Conservation (phyloP, 257 asterid species). For the Haberlea rhodopensis region DNA sequence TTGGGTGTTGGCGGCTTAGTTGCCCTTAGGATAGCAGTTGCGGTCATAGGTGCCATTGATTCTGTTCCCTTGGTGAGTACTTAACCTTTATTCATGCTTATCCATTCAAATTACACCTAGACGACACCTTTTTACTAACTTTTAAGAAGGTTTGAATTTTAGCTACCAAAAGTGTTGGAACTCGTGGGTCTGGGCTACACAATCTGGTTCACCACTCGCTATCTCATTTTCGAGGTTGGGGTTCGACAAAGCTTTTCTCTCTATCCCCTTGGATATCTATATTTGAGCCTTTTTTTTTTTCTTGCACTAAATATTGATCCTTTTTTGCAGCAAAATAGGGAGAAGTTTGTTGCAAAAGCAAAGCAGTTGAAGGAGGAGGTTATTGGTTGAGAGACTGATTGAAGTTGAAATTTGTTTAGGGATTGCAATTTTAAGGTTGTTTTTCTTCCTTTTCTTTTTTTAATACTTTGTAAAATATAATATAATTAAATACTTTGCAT, state of each 20-base stretch:
- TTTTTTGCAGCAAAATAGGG: slow-evolving; percentile 65
- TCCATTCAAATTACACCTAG: neutral
- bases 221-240: slow-evolving; percentile 69
- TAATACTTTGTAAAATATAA: too few species aligned
- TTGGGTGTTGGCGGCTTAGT: slow-evolving; percentile 55
- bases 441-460: neutral
- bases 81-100: neutral
- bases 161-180: slow-evolving; percentile 78
- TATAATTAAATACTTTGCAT: neutral
- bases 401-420: slow-evolving; percentile 7
- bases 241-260: neutral
- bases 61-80: slow-evolving; percentile 70
- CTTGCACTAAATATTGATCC: neutral
- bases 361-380: slow-evolving; percentile 67
- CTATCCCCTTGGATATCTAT: neutral
- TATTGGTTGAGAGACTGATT: slow-evolving; percentile 46
- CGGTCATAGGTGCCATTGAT: slow-evolving; percentile 72
- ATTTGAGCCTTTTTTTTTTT: neutral
- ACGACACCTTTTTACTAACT: slow-evolving; percentile 17
- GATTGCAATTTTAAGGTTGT: neutral
- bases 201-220: slow-evolving; percentile 72
- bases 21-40: slow-evolving; percentile 56
- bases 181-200: slow-evolving; percentile 76
- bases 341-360: slow-evolving; percentile 52
- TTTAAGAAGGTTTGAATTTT: neutral